Conservation (phyloP, 164 flowering plant species). For the Platanus orientalis region DNA sequence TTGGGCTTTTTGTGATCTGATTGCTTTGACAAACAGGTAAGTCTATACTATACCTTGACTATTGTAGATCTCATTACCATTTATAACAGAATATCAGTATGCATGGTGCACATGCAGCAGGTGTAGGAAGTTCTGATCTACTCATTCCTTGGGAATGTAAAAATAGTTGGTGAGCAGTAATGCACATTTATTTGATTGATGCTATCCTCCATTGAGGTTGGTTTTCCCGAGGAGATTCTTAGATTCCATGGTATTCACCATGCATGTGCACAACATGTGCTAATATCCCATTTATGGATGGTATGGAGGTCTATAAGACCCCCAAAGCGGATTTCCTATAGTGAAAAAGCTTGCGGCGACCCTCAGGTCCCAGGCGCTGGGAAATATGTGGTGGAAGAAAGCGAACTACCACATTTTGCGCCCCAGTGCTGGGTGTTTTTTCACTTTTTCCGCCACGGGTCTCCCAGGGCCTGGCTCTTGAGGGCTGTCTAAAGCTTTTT, state of each 20-base stretch:
- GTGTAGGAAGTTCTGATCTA: not conserved
- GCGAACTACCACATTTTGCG: too few relatives aligned
- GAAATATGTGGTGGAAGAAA: too few relatives aligned
- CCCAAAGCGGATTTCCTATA: too few relatives aligned
- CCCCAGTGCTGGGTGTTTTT: too few relatives aligned
- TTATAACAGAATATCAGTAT: not conserved
- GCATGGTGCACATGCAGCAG: not conserved
- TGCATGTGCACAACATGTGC: not conserved
- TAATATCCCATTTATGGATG: not conserved
- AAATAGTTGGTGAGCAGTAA: too few relatives aligned
- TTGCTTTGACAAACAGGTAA: not conserved
- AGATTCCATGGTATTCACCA: not conserved
- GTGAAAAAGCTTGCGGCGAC: too few relatives aligned
- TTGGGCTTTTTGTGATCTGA: not conserved
- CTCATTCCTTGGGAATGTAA: not conserved
- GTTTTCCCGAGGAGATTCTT: not conserved
- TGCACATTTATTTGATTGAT: too few relatives aligned
- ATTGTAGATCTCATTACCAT: not conserved
- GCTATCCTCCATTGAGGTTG: not conserved
- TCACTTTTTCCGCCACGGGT: too few relatives aligned
- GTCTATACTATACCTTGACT: not conserved
- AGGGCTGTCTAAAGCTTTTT: too few relatives aligned
- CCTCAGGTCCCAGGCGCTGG: too few relatives aligned
- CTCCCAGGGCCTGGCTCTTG: too few relatives aligned
- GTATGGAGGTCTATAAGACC: not conserved